phyloP scores from a whole-genome alignment of 2,329 filamentous ascomycete species.

The Pseudogymnoascus sp. region DNA sequence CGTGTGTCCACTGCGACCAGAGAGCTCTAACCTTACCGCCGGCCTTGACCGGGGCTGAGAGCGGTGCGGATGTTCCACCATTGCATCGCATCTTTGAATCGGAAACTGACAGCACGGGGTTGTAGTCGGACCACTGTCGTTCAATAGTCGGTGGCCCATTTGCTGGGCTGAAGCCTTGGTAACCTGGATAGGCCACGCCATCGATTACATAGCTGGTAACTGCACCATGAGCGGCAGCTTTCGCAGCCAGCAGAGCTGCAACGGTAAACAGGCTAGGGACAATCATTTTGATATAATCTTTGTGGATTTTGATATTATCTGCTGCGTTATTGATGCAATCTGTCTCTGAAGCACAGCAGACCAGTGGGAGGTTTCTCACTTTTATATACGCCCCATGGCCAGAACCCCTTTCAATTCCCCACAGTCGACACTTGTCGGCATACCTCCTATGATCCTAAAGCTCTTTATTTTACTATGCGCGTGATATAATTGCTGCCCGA shows the following conservation, averaged over 20 bases:
- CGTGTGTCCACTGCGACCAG: constrained; percentile 54
- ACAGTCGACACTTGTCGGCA: neutral
- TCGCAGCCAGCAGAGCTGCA: constrained; percentile 27
- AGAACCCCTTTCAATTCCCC: neutral
- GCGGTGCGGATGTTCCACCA: constrained; percentile 43
- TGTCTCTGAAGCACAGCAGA: neutral
- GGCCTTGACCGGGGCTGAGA: constrained; percentile 41
- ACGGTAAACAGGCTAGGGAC: constrained; percentile 32
- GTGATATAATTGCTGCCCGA: neutral
- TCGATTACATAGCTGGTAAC: constrained; percentile 45
- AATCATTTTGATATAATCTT: constrained; percentile 30
- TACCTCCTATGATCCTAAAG: neutral
- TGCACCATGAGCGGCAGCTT: constrained; percentile 33
- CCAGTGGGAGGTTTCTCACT: neutral
- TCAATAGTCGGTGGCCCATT: constrained; percentile 48
- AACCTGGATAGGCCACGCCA: constrained; percentile 39
- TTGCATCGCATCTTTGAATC: constrained; percentile 50
- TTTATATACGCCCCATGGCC: neutral
- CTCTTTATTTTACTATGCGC: neutral
- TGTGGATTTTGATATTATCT: neutral
- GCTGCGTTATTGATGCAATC: neutral
- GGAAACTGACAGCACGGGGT: constrained; percentile 45
- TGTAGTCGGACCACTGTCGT: constrained; percentile 52
- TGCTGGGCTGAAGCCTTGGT: constrained; percentile 44
- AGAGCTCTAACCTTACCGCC: constrained; percentile 44